Conservation (phyloP, 2,329 filamentous ascomycete genomes). For the Lachnellula subtilissima region DNA sequence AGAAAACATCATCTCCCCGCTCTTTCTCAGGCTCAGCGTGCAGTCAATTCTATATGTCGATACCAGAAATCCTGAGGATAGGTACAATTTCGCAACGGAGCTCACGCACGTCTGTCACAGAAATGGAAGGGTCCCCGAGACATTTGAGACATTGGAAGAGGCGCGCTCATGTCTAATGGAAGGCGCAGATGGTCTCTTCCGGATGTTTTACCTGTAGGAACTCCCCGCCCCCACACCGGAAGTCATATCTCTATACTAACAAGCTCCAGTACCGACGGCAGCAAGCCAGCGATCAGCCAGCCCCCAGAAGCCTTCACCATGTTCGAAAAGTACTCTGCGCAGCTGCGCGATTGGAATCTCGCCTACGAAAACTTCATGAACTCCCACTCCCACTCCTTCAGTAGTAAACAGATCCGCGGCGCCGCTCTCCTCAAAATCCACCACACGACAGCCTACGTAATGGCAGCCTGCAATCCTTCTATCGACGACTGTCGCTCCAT, state of each 20-base stretch:
- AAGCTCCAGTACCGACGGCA: slow-evolving; percentile 3
- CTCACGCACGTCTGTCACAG: slow-evolving; percentile 13
- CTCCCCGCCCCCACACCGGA: background rate
- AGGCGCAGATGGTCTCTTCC: slow-evolving; percentile 23
- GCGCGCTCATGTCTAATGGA: slow-evolving; percentile 21
- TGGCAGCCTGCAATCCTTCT: slow-evolving; percentile 14
- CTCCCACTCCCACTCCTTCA: slow-evolving; percentile 16
- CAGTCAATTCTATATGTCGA: slow-evolving; percentile 29
- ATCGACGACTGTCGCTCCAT: slow-evolving; percentile 14
- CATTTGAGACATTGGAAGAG: slow-evolving; percentile 21
- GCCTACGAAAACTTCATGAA: slow-evolving; percentile 26
- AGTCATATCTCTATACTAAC: slow-evolving; percentile 3
- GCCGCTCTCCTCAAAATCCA: slow-evolving; percentile 30
- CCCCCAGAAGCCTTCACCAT: slow-evolving; percentile 9
- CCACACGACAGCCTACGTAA: slow-evolving; percentile 20
- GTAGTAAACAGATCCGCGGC: slow-evolving; percentile 24
- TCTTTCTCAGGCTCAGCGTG: slow-evolving; percentile 25
- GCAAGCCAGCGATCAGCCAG: slow-evolving; percentile 17
- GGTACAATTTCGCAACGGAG: slow-evolving; percentile 15
- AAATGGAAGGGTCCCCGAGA: slow-evolving; percentile 12
- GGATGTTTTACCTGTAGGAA: slow-evolving; percentile 20
- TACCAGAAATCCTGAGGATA: slow-evolving; percentile 16
- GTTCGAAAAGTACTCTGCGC: slow-evolving; percentile 9
- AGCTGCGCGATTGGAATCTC: slow-evolving; percentile 20
- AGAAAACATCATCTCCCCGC: slow-evolving; percentile 20